Conservation (phyloP, 805 yeast genomes). For the Candida quercuum region DNA sequence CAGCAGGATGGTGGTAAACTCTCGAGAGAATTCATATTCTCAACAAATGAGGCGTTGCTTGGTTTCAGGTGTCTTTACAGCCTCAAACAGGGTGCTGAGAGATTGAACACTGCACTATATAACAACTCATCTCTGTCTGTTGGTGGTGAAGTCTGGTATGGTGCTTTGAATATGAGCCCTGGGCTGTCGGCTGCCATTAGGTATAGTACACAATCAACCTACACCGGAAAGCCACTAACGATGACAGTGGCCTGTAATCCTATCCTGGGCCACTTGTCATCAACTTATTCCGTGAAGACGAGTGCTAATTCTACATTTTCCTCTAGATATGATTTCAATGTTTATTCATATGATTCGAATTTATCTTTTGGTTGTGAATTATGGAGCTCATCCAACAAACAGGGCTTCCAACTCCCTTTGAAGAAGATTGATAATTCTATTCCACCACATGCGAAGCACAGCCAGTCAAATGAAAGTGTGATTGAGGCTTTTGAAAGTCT, state of each 20-base stretch:
- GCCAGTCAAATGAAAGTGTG: constrained; percentile 32
- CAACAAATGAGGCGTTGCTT: constrained; percentile 75
- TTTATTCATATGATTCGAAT: constrained; percentile 86
- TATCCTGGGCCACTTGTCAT: constrained; percentile 79
- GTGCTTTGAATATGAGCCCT: constrained; percentile 77
- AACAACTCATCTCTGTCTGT: constrained; percentile 63
- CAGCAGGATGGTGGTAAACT: constrained; percentile 62
- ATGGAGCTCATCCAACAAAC: constrained; percentile 45
- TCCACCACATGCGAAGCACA: constrained; percentile 26
- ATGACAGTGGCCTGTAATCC: constrained; percentile 87
- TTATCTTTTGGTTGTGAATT: constrained; percentile 82
- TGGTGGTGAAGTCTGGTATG: constrained; percentile 90
- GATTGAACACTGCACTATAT: constrained; percentile 37
- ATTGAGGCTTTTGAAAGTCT: constrained; percentile 46
- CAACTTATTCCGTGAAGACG: constrained; percentile 83
- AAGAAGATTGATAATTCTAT: constrained; percentile 23
- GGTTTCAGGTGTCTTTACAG: constrained; percentile 81
- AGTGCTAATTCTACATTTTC: constrained; percentile 70
- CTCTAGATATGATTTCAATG: constrained; percentile 82
- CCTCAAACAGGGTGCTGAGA: constrained; percentile 35
- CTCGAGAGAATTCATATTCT: constrained; percentile 70
- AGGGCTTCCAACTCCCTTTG: constrained; percentile 3
- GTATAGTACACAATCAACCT: constrained; percentile 78
- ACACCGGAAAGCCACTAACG: constrained; percentile 85
- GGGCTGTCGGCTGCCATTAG: constrained; percentile 83